Percentiles rank a stretch among this genome's conserved stretches.
These are phyloP conservation scores for Carex cristatella DNA, from an alignment of 176 grass and related monocot genomes.

Conservation along the genomic window DNA sequence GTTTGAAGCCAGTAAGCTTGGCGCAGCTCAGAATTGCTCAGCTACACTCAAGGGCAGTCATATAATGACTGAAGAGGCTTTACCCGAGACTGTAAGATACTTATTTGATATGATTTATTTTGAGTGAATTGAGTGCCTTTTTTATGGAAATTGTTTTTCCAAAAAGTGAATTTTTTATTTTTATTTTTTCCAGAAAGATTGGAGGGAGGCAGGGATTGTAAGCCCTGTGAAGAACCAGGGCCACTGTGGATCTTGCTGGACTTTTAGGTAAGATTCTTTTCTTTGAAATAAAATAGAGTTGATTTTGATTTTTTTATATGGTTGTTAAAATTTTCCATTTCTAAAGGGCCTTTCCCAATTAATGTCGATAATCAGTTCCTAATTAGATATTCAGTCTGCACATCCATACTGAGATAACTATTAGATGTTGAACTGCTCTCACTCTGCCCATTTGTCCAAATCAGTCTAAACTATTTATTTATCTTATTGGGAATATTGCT, in stretches of 20 bases:
- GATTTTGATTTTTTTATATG: neutral
- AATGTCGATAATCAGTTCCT: neutral
- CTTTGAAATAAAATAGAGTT: neutral
- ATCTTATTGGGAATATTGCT: neutral
- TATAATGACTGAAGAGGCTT: slow-evolving; percentile 38
- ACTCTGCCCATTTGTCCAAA: neutral
- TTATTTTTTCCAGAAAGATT: slow-evolving; percentile 72
- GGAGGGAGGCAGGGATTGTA: slow-evolving; percentile 85
- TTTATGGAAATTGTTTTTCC: slow-evolving; percentile 6
- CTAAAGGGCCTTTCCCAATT: neutral
- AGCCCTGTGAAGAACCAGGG: slow-evolving; percentile 92
- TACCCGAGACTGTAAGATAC: slow-evolving; percentile 67
- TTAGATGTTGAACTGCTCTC: neutral
- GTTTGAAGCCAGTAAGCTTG: slow-evolving; percentile 60
- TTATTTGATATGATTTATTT: neutral
- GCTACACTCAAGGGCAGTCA: slow-evolving; percentile 84
- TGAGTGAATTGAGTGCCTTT: neutral
- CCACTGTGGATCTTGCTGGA: slow-evolving; percentile 90
- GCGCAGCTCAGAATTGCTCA: slow-evolving; percentile 89
- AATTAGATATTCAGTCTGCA: neutral
- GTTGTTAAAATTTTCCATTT: neutral
- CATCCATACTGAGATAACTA: neutral
- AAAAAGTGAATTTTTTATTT: neutral
- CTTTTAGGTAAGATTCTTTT: slow-evolving; percentile 60
- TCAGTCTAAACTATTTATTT: neutral